Conservation (phyloP, 2,329 filamentous ascomycete genomes). For the Hypoxylon sp. region DNA sequence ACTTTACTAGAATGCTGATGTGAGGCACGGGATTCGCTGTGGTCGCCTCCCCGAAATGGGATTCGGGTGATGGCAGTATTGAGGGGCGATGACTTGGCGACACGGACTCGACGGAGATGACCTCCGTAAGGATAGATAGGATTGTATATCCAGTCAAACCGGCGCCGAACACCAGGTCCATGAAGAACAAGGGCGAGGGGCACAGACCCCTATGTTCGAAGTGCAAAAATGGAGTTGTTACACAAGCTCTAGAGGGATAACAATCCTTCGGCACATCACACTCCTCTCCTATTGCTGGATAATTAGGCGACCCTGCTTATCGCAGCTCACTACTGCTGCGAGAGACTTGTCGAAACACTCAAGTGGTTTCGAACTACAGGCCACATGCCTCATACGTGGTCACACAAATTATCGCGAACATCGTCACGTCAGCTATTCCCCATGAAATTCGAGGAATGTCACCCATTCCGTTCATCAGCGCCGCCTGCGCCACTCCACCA, state of each 20-base stretch:
- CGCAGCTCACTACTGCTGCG: slow-evolving; percentile 15
- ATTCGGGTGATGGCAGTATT: slow-evolving; percentile 19
- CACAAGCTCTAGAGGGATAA: slow-evolving; percentile 35
- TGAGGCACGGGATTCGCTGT: slow-evolving; percentile 28
- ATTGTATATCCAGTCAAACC: slow-evolving; percentile 16
- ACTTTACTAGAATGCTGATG: slow-evolving; percentile 40
- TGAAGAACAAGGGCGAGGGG: background rate
- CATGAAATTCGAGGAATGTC: slow-evolving; percentile 33
- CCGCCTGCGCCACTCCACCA: slow-evolving; percentile 26
- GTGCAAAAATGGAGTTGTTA: slow-evolving; percentile 21
- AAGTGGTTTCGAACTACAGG: slow-evolving; percentile 15
- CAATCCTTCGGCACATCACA: slow-evolving; percentile 38
- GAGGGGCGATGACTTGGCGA: slow-evolving; percentile 12
- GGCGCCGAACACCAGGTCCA: slow-evolving; percentile 15
- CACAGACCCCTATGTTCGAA: slow-evolving; percentile 21
- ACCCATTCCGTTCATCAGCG: slow-evolving; percentile 26
- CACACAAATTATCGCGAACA: slow-evolving; percentile 18
- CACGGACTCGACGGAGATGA: slow-evolving; percentile 13
- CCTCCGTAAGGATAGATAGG: slow-evolving; percentile 15
- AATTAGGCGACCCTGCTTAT: slow-evolving; percentile 20
- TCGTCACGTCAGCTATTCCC: slow-evolving; percentile 18
- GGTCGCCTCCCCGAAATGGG: slow-evolving; percentile 7
- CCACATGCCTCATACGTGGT: slow-evolving; percentile 26
- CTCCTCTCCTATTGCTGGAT: slow-evolving; percentile 17
- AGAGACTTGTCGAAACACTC: slow-evolving; percentile 15